These are phyloP conservation scores for Leccinum angustisporum DNA, from an alignment of 1,284 basidiomycete genomes.

Conservation along the genomic window DNA sequence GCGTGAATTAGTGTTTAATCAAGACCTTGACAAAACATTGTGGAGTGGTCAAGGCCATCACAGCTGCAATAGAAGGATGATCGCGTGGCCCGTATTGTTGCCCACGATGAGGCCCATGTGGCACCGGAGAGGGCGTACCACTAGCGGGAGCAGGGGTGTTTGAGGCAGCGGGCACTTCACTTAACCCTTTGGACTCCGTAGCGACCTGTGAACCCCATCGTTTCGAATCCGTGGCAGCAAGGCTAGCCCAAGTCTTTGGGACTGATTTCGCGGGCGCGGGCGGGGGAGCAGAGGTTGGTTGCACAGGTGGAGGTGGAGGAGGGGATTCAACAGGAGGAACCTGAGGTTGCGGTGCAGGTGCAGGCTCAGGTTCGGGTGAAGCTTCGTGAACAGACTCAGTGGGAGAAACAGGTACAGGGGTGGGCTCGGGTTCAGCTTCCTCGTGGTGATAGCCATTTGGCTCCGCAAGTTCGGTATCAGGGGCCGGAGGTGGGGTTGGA, in stretches of 20 bases:
- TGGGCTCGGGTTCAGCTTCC: slow-evolving; percentile 34
- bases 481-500: slow-evolving; percentile 30
- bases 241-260: slow-evolving; percentile 87
- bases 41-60: slow-evolving; percentile 60
- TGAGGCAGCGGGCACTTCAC: slow-evolving; percentile 53
- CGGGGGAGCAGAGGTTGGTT: slow-evolving; percentile 34
- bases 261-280: slow-evolving; percentile 46
- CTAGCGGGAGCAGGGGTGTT: slow-evolving; percentile 44
- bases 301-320: slow-evolving; percentile 35
- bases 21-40: slow-evolving; percentile 89
- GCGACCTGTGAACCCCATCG: slow-evolving; percentile 81
- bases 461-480: slow-evolving; percentile 27
- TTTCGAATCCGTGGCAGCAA: slow-evolving; percentile 78
- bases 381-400: slow-evolving; percentile 35
- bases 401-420: slow-evolving; percentile 32
- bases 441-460: slow-evolving; percentile 31
- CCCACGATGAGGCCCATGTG: slow-evolving; percentile 36
- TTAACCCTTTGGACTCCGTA: slow-evolving; percentile 68
- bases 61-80: slow-evolving; percentile 56
- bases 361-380: slow-evolving; percentile 43
- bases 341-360: slow-evolving; percentile 35
- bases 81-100: slow-evolving; percentile 31
- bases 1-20: slow-evolving; percentile 3
- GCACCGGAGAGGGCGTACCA: slow-evolving; percentile 52
- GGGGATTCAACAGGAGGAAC: slow-evolving; percentile 34